A percentile compares a stretch with the other conserved stretches of the same genome.
phyloP scores from a whole-genome alignment of 176 grass and related monocot genomes.

The Elymus sibiricus region DNA sequence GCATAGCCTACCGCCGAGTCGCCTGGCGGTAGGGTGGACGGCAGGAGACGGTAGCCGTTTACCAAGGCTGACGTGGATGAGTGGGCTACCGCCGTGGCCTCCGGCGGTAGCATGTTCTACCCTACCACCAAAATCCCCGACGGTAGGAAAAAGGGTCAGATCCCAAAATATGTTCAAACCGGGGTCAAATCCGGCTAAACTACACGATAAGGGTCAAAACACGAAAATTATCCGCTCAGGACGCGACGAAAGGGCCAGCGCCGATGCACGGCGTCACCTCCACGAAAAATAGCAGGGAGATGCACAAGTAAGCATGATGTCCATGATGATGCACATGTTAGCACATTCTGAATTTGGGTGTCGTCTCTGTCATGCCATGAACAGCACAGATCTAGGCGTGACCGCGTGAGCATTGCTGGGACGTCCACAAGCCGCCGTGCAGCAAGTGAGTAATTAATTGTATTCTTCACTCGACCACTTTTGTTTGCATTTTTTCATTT shows the following conservation, averaged over 20 bases:
- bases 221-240: too few species aligned
- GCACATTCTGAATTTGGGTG: background rate
- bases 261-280: background rate
- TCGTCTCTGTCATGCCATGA: background rate
- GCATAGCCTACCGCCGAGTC: too few species aligned
- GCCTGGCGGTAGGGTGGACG: too few species aligned
- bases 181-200: too few species aligned
- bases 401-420: background rate
- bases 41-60: too few species aligned
- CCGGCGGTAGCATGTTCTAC: too few species aligned
- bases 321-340: background rate
- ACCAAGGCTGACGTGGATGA: too few species aligned
- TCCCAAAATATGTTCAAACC: too few species aligned
- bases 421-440: slow-evolving; percentile 16
- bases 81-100: too few species aligned
- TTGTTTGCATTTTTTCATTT: background rate
- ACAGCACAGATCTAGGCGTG: background rate
- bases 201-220: too few species aligned
- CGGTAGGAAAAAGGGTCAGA: too few species aligned
- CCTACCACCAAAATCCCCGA: too few species aligned
- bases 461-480: background rate
- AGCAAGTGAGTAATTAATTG: background rate
- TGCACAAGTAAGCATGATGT: background rate
- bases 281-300: background rate
- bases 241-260: background rate